Base-by-base conservation (phyloP, 2,329 filamentous ascomycete genomes). In the Hymenotorrendiella dingleyae region DNA sequence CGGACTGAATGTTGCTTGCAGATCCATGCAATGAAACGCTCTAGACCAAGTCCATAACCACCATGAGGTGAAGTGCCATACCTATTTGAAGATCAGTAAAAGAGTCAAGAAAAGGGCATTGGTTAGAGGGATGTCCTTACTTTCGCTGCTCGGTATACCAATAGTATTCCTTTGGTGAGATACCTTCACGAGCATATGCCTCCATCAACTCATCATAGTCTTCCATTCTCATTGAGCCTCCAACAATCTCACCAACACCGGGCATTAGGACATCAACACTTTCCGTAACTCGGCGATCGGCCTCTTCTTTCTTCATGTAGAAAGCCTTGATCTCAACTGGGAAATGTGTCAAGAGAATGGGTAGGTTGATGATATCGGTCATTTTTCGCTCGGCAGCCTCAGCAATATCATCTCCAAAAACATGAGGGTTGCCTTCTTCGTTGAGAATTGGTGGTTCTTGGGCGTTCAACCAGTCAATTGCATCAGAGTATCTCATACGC, bases 251-350 rank as follows among this genome's bases (percentile, higher is more conserved):
- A 47, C 93, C 93, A 20, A 98, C 93, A 54, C 88, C 88, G 9
- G 93, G 93, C 89, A 98, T 77, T 53, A 83, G 63, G 38, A 74
- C 72, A 60, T 98, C 93, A 11, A 97, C 91, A 49, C 81, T 88
- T 73, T 98, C 91, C 0, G 93, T 98, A 21, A 96, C 88, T 20
- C 90, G 78, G 22, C 67, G 70, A 62, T 98, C 93, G 22, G 76
- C 67, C 32, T 74, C 72, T 57, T 91, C 93, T 68, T 84, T 90
- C 68, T 90, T 84, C 93, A 98, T 98, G 76, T 98, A 98, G 67
- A 98, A 98, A 1, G 93, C 86, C 75, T 98, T 98, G 75, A 98
- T 95, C 70, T 91, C 88, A 46, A 82, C 82, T 16, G 93, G 93
- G 79, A 98, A 98, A 69, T 97, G 91, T 2, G 91, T 97, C 30